Evolutionary conservation across 139 green algal species (phyloP).

Genomic region (Closterium sp.): DNA sequence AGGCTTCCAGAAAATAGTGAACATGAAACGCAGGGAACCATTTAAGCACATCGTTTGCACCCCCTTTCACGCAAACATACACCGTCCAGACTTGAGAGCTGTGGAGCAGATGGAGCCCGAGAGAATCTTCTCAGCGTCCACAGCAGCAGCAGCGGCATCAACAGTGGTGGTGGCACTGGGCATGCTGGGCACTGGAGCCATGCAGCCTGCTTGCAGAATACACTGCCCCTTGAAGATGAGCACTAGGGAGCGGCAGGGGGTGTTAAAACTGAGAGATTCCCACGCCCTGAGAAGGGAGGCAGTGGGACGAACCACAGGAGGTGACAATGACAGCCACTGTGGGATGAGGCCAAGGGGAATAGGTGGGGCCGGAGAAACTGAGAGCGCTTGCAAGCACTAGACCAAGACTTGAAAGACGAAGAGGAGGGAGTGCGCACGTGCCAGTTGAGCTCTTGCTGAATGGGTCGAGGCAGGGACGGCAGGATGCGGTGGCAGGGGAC

Average conservation of each 20-base stretch:
- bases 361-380: neutral
- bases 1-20: too few species aligned
- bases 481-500: slow-evolving; percentile 36
- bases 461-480: slow-evolving; percentile 45
- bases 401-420: neutral
- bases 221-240: neutral
- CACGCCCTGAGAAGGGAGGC: neutral
- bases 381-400: neutral
- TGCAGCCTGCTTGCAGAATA: neutral
- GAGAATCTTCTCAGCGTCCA: neutral
- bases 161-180: neutral
- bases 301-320: neutral
- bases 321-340: neutral
- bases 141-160: neutral
- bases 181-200: neutral
- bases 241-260: neutral
- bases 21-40: too few species aligned
- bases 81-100: neutral
- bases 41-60: too few species aligned
- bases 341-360: neutral
- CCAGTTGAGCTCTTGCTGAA: slow-evolving; percentile 63
- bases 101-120: neutral
- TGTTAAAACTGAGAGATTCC: neutral
- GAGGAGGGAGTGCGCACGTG: slow-evolving; percentile 7
- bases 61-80: neutral